These are phyloP conservation scores for Xylariaceae sp. DNA, from an alignment of 2,329 filamentous ascomycete genomes.

Conservation along the genomic window DNA sequence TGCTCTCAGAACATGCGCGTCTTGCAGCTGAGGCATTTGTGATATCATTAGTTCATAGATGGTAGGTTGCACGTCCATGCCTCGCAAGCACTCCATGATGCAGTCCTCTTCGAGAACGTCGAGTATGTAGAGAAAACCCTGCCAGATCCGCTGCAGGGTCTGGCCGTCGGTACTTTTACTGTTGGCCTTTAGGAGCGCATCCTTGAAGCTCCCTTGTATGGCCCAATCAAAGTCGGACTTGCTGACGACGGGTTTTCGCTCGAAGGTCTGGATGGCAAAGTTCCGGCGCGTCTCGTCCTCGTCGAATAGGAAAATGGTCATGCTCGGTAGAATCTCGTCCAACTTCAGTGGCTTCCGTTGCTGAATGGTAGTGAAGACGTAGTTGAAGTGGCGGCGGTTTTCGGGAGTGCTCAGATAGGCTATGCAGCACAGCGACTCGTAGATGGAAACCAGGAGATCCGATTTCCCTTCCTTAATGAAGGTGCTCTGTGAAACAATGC, in stretches of 20 bases:
- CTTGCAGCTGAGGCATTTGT: conserved; percentile 46
- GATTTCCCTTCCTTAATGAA: conserved; percentile 42
- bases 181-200: conserved; percentile 58
- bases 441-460: conserved; percentile 70
- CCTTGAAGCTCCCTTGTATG: conserved; percentile 65
- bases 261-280: conserved; percentile 67
- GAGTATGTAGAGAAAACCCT: conserved; percentile 69
- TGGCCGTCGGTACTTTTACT: conserved; percentile 37
- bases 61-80: conserved; percentile 70
- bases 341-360: conserved; percentile 74
- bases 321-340: conserved; percentile 68
- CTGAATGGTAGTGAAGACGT: conserved; percentile 75
- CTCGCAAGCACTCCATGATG: conserved; percentile 71
- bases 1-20: conserved; percentile 56
- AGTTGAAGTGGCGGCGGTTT: conserved; percentile 62
- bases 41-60: conserved; percentile 58
- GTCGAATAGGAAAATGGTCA: conserved; percentile 80
- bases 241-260: conserved; percentile 57
- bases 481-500: conserved; percentile 35
- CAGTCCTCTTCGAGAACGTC: conserved; percentile 65
- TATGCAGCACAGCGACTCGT: conserved; percentile 82
- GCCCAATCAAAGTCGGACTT: conserved; percentile 81
- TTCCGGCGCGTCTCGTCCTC: conserved; percentile 55
- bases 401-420: conserved; percentile 60
- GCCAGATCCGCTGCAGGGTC: conserved; percentile 70